A percentile compares a stretch with the other conserved stretches of the same genome.
These are phyloP conservation scores for Penicillium waksmanii DNA, from an alignment of 495 filamentous ascomycete species.

Conservation along the genomic window DNA sequence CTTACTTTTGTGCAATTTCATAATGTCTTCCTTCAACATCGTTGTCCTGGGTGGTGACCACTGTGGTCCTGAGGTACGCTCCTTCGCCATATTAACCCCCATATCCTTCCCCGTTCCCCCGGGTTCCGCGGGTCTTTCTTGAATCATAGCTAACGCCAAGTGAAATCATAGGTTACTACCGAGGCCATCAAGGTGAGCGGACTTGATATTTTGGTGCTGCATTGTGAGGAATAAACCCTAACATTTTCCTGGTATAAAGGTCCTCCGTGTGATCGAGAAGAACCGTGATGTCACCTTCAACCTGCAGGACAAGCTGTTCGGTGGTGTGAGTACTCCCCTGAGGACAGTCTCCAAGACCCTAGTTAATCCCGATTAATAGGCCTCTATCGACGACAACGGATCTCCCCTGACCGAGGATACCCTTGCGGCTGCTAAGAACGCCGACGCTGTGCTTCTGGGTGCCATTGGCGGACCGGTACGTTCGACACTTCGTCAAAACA, in stretches of 20 bases:
- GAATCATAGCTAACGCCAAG: conserved; percentile 9
- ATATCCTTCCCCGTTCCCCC: conserved; percentile 9
- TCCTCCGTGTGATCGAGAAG: conserved; percentile 74
- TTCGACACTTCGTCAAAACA: conserved; percentile 14
- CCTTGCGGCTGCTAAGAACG: conserved; percentile 81
- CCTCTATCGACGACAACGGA: conserved; percentile 84
- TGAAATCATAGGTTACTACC: conserved; percentile 51
- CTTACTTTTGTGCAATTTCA: conserved; percentile 17
- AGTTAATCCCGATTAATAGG: conserved; percentile 31
- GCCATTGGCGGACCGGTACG: conserved; percentile 90
- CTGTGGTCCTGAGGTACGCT: conserved; percentile 86
- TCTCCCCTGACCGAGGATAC: conserved; percentile 82
- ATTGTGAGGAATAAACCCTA: conserved; percentile 8
- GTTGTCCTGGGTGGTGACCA: conserved; percentile 88
- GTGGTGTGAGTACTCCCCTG: conserved; percentile 70
- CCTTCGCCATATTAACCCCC: not conserved
- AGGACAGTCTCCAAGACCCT: not conserved
- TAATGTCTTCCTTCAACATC: conserved; percentile 57
- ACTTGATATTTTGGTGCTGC: not conserved
- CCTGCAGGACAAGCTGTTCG: conserved; percentile 88
- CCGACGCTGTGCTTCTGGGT: conserved; percentile 91
- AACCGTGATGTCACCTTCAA: conserved; percentile 75
- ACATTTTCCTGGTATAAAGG: conserved; percentile 27
- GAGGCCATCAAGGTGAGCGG: conserved; percentile 82
- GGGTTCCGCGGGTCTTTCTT: conserved; percentile 11